These are phyloP conservation scores for Emericellopsis terricola DNA, from an alignment of 495 filamentous ascomycete genomes.

Conservation along the genomic window DNA sequence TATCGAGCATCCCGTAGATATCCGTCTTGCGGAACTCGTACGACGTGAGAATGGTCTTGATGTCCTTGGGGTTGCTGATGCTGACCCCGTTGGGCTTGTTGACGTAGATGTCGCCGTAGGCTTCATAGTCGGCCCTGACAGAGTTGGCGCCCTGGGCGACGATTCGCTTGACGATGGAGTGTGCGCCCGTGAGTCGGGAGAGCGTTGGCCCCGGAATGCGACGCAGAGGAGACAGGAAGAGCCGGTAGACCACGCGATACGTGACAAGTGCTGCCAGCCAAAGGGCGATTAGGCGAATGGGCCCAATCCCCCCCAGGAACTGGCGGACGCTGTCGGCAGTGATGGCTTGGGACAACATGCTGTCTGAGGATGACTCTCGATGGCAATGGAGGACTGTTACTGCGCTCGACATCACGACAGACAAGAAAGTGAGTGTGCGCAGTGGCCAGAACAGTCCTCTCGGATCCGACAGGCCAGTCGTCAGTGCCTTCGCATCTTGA, in stretches of 20 bases:
- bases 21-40: not conserved
- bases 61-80: not conserved
- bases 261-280: not conserved
- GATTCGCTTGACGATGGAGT: not conserved
- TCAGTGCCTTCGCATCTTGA: not conserved
- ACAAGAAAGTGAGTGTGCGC: not conserved
- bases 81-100: not conserved
- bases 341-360: not conserved
- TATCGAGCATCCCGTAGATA: not conserved
- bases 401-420: not conserved
- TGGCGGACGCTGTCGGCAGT: not conserved
- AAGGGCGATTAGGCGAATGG: not conserved
- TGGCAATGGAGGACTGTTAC: not conserved
- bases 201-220: not conserved
- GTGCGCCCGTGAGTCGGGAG: not conserved
- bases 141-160: not conserved
- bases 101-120: not conserved
- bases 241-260: not conserved
- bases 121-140: not conserved
- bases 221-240: not conserved
- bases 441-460: not conserved
- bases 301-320: not conserved
- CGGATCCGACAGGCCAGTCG: not conserved
- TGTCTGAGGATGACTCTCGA: not conserved
- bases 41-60: not conserved